Evolutionary conservation across 2,329 filamentous ascomycete genomes (phyloP), one percentile per base, ranked within the genome.

Genomic region (Sclerotinia spermophila): DNA sequence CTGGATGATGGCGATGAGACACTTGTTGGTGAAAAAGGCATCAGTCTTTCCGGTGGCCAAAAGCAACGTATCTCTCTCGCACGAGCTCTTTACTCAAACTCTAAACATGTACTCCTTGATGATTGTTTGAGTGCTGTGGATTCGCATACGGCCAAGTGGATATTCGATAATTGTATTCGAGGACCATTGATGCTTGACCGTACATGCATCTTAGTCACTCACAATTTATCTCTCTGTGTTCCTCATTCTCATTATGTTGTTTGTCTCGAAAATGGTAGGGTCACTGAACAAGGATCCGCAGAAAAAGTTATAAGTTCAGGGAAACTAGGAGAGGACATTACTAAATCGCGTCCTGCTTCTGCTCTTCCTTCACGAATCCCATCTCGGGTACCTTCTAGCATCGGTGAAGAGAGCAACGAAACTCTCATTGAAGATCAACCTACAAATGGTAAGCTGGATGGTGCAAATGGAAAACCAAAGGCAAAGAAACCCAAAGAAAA

Each of bases 11-110:
- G 96, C 55, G 96, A 99, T 79, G 89, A 96, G 80, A 98, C 96
- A 0, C 83, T 97, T 33, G 96, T 99, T 44, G 96, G 96, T 67
- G 96, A 99, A 80, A 99, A 98, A 82, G 96, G 96, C 45, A 97
- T 99, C 73, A 95, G 95, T 24, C 87, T 99, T 21, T 99, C 96
- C 10, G 96, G 96, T 74, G 96, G 96, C 10, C 96, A 99, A 82
- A 98, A 98, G 82, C 96, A 99, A 81, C 90, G 96, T 71, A 98
- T 99, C 67, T 97, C 95, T 21, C 86, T 99, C 59, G 96, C 96
- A n/a, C 90, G 96, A 75, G 96, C 96, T 1, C 86, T 99, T n/a
- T 99, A 99, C 82, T 97, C 93, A 74, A 95, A 93, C 81, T 96
- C 94, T 8, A 91, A 90, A 68, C 95, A 98, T 80, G 83, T 99